Evolutionary conservation across 305 asterid genomes (phyloP).

Genomic region (Solanum chacoense): DNA sequence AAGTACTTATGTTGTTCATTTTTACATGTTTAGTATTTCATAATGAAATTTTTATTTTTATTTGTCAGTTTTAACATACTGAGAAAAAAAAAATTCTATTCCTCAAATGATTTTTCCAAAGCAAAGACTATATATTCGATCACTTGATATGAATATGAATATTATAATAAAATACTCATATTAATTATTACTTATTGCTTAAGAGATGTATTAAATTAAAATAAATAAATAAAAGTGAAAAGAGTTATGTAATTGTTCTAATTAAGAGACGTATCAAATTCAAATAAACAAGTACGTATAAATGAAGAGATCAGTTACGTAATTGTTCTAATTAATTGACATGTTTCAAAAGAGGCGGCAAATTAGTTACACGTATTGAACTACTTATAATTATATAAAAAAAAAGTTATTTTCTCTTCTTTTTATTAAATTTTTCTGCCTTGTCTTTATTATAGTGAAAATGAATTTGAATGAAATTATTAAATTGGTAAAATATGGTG

Average conservation of each 20-base stretch:
- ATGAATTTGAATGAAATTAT: neutral
- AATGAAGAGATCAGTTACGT: neutral
- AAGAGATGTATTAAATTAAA: neutral
- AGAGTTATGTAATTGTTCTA: no score
- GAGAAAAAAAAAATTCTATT: rapidly evolving
- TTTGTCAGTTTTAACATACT: neutral
- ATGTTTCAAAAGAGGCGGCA: neutral
- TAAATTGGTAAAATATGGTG: neutral
- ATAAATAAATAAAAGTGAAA: neutral
- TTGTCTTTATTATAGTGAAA: neutral
- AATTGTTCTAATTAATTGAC: neutral
- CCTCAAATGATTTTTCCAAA: no score
- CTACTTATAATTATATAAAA: neutral
- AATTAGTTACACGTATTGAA: neutral
- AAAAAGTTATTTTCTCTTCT: neutral
- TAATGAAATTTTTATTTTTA: no score
- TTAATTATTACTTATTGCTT: neutral
- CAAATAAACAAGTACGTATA: no score
- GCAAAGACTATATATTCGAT: neutral
- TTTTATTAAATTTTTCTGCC: neutral
- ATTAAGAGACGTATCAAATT: no score
- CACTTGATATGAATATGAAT: neutral
- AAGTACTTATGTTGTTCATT: neutral
- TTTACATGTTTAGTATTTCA: no score
- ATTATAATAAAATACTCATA: neutral